Conservation (phyloP, 2,329 filamentous ascomycete species). For the Talaromyces sp. region DNA sequence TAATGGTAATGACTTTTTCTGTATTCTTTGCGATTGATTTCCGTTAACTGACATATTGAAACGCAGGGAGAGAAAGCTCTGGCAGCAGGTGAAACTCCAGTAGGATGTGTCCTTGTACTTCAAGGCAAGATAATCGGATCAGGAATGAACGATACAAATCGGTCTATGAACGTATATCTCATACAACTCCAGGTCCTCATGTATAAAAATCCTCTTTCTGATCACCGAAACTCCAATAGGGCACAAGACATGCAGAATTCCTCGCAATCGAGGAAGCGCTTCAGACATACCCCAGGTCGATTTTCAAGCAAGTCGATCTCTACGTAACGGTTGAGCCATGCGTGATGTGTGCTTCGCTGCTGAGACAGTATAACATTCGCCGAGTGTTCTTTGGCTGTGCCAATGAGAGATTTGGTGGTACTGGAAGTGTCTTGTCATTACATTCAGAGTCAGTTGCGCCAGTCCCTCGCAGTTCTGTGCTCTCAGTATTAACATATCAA, state of each 20-base stretch:
- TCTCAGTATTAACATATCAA: neutral
- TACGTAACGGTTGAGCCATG: conserved; percentile 99
- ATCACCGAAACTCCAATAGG: conserved; percentile 56
- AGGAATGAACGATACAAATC: conserved; percentile 97
- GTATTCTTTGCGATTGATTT: neutral
- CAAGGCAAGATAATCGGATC: conserved; percentile 74
- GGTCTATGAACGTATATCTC: conserved; percentile 63
- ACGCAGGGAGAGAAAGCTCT: conserved; percentile 79
- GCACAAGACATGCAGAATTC: conserved; percentile 93
- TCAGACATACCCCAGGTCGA: conserved; percentile 61
- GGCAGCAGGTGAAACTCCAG: conserved; percentile 84
- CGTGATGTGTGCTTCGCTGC: conserved; percentile 94
- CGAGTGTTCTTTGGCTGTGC: conserved; percentile 92
- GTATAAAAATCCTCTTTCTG: neutral
- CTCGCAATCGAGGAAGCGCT: conserved; percentile 73
- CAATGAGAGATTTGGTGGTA: conserved; percentile 96
- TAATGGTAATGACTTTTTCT: conserved; percentile 62
- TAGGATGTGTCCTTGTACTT: conserved; percentile 91
- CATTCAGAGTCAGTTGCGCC: conserved; percentile 62
- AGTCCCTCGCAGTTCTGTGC: neutral
- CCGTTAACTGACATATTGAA: neutral
- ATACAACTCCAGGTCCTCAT: neutral
- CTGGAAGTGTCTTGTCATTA: conserved; percentile 86
- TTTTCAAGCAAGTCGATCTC: conserved; percentile 72
- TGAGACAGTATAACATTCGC: conserved; percentile 83